Percentiles rank a stretch among this genome's conserved stretches.
Conservation (phyloP, 352 stramenopile genomes). For the Phytophthora ramorum region DNA sequence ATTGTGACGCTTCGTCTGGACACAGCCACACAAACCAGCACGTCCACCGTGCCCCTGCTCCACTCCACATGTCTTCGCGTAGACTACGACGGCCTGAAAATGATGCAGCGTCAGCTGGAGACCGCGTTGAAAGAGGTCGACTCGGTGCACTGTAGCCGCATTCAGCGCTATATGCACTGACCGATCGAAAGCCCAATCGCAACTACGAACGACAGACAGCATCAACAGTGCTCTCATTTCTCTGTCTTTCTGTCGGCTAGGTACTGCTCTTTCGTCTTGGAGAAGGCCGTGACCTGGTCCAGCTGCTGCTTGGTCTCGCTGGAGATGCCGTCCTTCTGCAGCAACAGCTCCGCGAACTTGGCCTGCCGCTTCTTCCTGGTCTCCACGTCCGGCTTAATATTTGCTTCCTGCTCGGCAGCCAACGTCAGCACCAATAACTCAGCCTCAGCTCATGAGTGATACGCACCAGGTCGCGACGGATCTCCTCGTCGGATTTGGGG, state of each 20-base stretch:
- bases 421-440: background rate
- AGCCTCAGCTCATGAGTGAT: background rate
- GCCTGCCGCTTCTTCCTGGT: slow-evolving; percentile 67
- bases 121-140: slow-evolving; percentile 72
- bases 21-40: slow-evolving; percentile 37
- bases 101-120: slow-evolving; percentile 73
- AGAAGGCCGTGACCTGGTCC: slow-evolving; percentile 81
- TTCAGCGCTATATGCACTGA: slow-evolving; percentile 80
- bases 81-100: slow-evolving; percentile 69
- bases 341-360: slow-evolving; percentile 81
- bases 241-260: slow-evolving; percentile 32
- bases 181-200: background rate
- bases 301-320: slow-evolving; percentile 77
- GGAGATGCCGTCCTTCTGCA: slow-evolving; percentile 57
- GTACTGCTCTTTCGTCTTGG: slow-evolving; percentile 48
- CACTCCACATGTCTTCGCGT: slow-evolving; percentile 62
- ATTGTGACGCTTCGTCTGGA: slow-evolving; percentile 75
- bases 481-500: slow-evolving; percentile 76
- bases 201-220: background rate
- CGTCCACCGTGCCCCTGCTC: slow-evolving; percentile 25
- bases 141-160: slow-evolving; percentile 71
- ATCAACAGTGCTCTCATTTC: slow-evolving; percentile 20
- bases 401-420: slow-evolving; percentile 54
- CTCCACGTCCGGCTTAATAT: slow-evolving; percentile 68
- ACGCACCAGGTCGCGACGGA: slow-evolving; percentile 81